Evolutionary conservation across 202 grass and related monocot genomes (phyloP).

Genomic region (Cymbopogon flexuosus): DNA sequence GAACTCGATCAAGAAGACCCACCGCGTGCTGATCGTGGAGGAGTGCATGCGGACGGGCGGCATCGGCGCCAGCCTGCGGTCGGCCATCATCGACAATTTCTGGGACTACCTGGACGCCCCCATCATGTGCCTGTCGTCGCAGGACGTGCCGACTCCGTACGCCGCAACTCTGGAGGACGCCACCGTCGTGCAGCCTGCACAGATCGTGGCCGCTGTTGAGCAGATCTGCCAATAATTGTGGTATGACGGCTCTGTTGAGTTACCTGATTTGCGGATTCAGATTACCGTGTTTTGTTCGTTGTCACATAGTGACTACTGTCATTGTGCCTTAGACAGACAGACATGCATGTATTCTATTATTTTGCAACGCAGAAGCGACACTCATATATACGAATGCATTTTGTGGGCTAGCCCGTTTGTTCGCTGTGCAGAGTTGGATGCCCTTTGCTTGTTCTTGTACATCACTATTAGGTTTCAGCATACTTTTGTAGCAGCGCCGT

Average conservation of each 20-base stretch:
- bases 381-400: background rate
- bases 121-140: conserved; percentile 65
- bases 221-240: conserved; percentile 53
- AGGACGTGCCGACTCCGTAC: conserved; percentile 72
- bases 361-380: background rate
- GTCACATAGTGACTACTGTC: background rate
- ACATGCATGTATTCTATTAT: background rate
- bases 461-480: background rate
- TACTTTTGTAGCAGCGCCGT: no score
- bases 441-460: background rate
- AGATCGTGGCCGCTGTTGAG: conserved; percentile 62
- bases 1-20: conserved; percentile 69
- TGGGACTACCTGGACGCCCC: conserved; percentile 78
- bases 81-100: conserved; percentile 75
- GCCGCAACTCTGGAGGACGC: conserved; percentile 56
- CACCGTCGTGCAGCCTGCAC: conserved; percentile 64
- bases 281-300: background rate
- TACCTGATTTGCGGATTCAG: background rate
- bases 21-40: conserved; percentile 71
- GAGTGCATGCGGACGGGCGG: conserved; percentile 79
- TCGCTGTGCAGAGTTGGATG: background rate
- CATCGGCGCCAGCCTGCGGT: conserved; percentile 69
- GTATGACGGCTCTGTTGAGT: background rate
- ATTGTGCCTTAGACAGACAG: conserved; percentile 23
- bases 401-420: background rate